These are phyloP conservation scores for Sphagnum fallax DNA, from an alignment of 228 moss, liverwort and hornwort species.

Conservation along the genomic window DNA sequence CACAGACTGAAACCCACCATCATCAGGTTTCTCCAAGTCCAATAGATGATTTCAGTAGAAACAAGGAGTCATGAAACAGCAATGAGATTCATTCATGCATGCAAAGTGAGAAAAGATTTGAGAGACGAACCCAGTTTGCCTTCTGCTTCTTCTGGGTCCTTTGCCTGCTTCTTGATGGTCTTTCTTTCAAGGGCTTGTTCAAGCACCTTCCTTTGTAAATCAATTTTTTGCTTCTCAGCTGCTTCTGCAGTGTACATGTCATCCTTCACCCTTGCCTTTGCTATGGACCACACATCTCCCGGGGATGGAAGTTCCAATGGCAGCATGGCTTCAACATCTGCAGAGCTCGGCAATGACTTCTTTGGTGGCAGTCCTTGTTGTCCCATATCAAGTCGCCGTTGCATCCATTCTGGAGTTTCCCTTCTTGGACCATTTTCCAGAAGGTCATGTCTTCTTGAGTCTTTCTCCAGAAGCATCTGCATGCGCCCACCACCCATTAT, in stretches of 20 bases:
- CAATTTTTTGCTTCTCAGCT: conserved; percentile 74
- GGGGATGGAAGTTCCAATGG: conserved; percentile 63
- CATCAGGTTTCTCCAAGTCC: too few species aligned
- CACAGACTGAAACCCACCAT: neutral
- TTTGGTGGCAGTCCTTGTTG: conserved; percentile 67
- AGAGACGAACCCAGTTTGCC: conserved; percentile 41
- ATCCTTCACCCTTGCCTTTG: conserved; percentile 61
- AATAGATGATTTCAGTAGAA: too few species aligned
- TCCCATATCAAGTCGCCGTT: conserved; percentile 60
- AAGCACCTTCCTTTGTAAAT: conserved; percentile 72
- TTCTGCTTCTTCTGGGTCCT: conserved; percentile 49
- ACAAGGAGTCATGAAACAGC: too few species aligned
- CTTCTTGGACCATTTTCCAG: conserved; percentile 81
- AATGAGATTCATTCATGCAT: too few species aligned
- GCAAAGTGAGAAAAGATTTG: neutral
- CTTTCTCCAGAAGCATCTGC: conserved; percentile 60
- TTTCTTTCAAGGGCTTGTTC: conserved; percentile 66
- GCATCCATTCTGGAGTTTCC: conserved; percentile 84
- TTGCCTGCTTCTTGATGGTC: conserved; percentile 33
- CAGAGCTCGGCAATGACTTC: conserved; percentile 21
- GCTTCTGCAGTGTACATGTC: conserved; percentile 72
- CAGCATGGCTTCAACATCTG: conserved; percentile 47
- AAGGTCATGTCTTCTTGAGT: conserved; percentile 60
- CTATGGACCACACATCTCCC: conserved; percentile 69
- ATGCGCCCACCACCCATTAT: conserved; percentile 39